A percentile compares a stretch with the other conserved stretches of the same genome.
Evolutionary conservation across 116 monocot genomes (phyloP).

Genomic region (Trichopus zeylanicus): DNA sequence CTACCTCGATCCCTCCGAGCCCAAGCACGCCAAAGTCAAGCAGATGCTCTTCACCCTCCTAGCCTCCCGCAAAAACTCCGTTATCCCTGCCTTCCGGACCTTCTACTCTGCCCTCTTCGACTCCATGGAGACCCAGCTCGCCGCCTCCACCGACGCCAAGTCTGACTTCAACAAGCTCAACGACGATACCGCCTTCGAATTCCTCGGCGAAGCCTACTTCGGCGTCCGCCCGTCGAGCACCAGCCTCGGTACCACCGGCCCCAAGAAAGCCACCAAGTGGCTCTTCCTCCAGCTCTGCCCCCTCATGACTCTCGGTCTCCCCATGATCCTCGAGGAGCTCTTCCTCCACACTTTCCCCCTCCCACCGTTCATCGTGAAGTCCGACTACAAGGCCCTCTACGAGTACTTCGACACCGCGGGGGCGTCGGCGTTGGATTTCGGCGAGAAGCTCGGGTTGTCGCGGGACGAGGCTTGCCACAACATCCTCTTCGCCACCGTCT

Average conservation of each 20-base stretch:
- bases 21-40: constrained; percentile 21
- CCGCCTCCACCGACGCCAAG: constrained; percentile 17
- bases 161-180: constrained; percentile 53
- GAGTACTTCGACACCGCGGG: constrained; percentile 32
- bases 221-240: constrained; percentile 21
- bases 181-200: constrained; percentile 48
- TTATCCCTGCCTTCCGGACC: constrained; percentile 42
- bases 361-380: constrained; percentile 22
- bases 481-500: constrained; percentile 42
- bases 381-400: constrained; percentile 43
- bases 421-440: constrained; percentile 13
- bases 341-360: constrained; percentile 48
- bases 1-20: constrained; percentile 28
- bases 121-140: constrained; percentile 29
- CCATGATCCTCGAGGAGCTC: constrained; percentile 45
- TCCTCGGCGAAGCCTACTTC: constrained; percentile 34
- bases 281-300: constrained; percentile 52
- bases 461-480: constrained; percentile 57
- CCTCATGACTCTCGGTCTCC: constrained; percentile 37
- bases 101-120: constrained; percentile 37
- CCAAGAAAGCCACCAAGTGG: constrained; percentile 33
- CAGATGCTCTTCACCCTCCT: constrained; percentile 19
- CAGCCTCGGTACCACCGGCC: constrained; percentile 14
- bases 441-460: constrained; percentile 33
- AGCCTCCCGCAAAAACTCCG: constrained; percentile 10